Evolutionary conservation across 768 basidiomycete species (phyloP), one percentile per base, ranked within the genome.

Genomic region (Leccinum disarticulatum): DNA sequence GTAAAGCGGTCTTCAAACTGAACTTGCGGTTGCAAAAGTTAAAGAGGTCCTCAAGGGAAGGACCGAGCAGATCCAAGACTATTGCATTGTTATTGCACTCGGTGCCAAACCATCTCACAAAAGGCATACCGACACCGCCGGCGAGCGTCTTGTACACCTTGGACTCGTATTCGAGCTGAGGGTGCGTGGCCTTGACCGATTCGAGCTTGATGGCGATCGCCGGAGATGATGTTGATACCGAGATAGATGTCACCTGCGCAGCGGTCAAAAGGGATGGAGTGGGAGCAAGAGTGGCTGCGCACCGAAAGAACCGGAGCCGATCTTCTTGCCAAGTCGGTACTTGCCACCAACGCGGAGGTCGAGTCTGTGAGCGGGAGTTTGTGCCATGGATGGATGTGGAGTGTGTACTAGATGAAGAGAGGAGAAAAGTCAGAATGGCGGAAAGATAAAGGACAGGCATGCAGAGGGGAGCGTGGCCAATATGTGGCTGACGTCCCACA

Each of bases 81-180:
- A 99, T 99, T 51, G 97, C 97, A 61, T 98, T 98, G 83, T 98
- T 98, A 75, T 99, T 96, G 76, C 97, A 99, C 77, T 99, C 90
- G 47, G 90, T 92, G 25, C 90, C 90, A 66, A 89, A 92, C 90
- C 91, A 99, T 68, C 97, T 80, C 58, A 99, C 97, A 66, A 99
- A 99, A 8, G 97, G 97, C 11, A 99, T 95, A 55, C 97, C 97
- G 58, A 99, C 97, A 65, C 97, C 97, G 58, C 97, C 97, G 19
- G 97, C 96, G 54, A 99, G 86, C n/a, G 93, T 94, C 87, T 98
- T 98, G 79, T 89, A 90, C 51, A 92, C 91, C 76, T 91, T 91
- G 65, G 88, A 90, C 78, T 99, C 96, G 73, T 99, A 99, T 76
- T 99, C 97, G 70, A 99, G 90, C 78, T 99, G 97, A n/a, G 97